Conservation (phyloP, 768 basidiomycete species). For the Lentinula detonsa region DNA sequence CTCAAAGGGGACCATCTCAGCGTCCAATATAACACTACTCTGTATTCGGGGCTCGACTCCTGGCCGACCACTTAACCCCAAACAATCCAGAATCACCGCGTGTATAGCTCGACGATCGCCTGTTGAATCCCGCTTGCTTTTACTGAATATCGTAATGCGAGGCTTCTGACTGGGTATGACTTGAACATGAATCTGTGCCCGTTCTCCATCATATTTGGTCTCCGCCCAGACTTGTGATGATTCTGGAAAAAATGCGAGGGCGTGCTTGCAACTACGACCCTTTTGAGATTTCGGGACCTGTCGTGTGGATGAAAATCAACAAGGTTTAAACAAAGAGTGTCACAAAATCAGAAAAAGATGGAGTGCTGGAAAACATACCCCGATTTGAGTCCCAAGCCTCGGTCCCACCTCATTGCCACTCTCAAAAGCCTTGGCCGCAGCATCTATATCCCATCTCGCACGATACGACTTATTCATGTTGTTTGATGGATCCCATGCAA, state of each 20-base stretch:
- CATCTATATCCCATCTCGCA: slow-evolving; percentile 52
- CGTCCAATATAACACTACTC: slow-evolving; percentile 58
- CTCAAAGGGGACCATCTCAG: slow-evolving; percentile 86
- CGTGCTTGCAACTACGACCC: slow-evolving; percentile 54
- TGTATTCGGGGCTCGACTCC: slow-evolving; percentile 18
- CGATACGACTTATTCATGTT: slow-evolving; percentile 49
- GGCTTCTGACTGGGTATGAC: slow-evolving; percentile 27
- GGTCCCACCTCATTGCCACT: slow-evolving; percentile 28
- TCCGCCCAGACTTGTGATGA: slow-evolving; percentile 69
- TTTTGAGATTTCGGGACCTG: slow-evolving; percentile 84
- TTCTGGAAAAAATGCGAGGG: slow-evolving; percentile 36
- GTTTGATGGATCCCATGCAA: slow-evolving; percentile 59
- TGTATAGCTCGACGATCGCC: slow-evolving; percentile 66
- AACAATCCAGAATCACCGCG: slow-evolving; percentile 49
- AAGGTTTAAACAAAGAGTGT: background rate
- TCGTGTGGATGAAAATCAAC: background rate
- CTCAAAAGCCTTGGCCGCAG: slow-evolving; percentile 43
- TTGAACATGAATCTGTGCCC: slow-evolving; percentile 88
- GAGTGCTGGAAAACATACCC: slow-evolving; percentile 31
- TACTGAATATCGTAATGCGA: slow-evolving; percentile 77
- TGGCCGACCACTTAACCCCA: slow-evolving; percentile 32
- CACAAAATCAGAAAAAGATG: background rate
- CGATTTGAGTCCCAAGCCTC: slow-evolving; percentile 53
- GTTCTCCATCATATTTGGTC: slow-evolving; percentile 92
- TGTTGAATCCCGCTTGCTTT: slow-evolving; percentile 82